Evolutionary conservation across 78 protist genomes (phyloP), one percentile per base, ranked within the genome.

Genomic region (Dictyostelium capitatum): DNA sequence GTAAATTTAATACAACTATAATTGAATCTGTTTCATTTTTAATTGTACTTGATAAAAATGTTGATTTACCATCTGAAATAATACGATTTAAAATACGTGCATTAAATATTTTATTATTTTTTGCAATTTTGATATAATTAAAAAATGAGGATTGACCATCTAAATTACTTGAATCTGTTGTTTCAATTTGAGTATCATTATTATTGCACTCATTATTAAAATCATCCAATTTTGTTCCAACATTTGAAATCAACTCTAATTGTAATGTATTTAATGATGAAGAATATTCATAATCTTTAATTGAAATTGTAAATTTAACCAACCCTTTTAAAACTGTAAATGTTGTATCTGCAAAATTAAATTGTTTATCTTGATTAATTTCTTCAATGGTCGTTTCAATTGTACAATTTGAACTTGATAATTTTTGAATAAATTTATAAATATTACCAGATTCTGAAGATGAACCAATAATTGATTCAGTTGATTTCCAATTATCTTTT

Each of bases 21-120:
- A 73, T 37, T 20, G 57, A 46, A 15, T 73, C 46, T 30, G 25
- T 7, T 46, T 41, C 7, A 14, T 19, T 15, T 32, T 15, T 67
- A 4, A 10, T 67, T 28, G 75, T 67, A 11, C n/a, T 46, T 37
- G 79, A 73, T 73, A 73, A 37, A 30, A 32, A 46, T 73, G 79
- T 73, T 19, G 79, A 30, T 7, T 20, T n/a, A 8, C 54, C 54
- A 73, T 73, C 79, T 6, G 56, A 46, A 17, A 73, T n/a, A 2
- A 72, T 28, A 20, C 79, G 15, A 72, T 72, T 72, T 14, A 72
- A 41, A 72, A 72, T 41, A 25, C 79, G 30, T 8, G 53, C 79
- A 72, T 47, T 43, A 19, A 72, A 43, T 32, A 72, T 12, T 46
- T 72, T 72, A 20, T 32, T 19, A 46, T 72, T 72, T 12, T 72